These are phyloP conservation scores for Scheffersomyces illinoinensis DNA, from an alignment of 1,139 yeast genomes.

Conservation along the genomic window DNA sequence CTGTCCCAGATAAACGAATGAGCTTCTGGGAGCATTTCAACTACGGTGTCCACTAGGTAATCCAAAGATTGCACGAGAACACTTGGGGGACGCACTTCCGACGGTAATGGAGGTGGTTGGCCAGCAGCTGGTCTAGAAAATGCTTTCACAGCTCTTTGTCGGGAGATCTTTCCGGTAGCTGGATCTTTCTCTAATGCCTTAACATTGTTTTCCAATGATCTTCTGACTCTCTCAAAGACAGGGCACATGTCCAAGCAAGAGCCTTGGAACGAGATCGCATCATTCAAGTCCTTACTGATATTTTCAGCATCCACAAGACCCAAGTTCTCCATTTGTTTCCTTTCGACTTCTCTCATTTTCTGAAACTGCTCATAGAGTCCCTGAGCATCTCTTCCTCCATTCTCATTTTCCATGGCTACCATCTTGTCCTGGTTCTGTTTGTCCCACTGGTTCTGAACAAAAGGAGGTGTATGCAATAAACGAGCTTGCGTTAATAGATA, in stretches of 20 bases:
- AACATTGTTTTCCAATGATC: slow-evolving; percentile 87
- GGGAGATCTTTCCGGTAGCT: slow-evolving; percentile 60
- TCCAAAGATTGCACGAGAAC: slow-evolving; percentile 65
- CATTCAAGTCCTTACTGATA: slow-evolving; percentile 74
- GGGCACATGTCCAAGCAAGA: slow-evolving; percentile 96
- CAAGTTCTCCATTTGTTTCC: slow-evolving; percentile 74
- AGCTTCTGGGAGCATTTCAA: slow-evolving; percentile 73
- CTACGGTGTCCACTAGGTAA: slow-evolving; percentile 63
- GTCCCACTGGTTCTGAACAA: slow-evolving; percentile 43
- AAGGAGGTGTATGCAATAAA: slow-evolving; percentile 34
- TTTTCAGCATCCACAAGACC: slow-evolving; percentile 91
- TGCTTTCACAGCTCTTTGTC: slow-evolving; percentile 77
- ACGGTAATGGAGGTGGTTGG: slow-evolving; percentile 95
- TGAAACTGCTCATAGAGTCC: slow-evolving; percentile 58
- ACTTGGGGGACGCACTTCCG: slow-evolving; percentile 94
- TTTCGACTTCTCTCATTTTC: slow-evolving; percentile 72
- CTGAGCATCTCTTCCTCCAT: slow-evolving; percentile 39
- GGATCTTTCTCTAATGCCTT: slow-evolving; percentile 76
- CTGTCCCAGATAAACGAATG: slow-evolving; percentile 98
- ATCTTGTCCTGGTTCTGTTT: slow-evolving; percentile 39
- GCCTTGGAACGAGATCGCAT: slow-evolving; percentile 86
- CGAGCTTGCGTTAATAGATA: slow-evolving; percentile 40
- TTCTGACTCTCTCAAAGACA: slow-evolving; percentile 82
- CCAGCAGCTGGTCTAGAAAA: slow-evolving; percentile 98
- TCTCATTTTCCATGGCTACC: slow-evolving; percentile 34